Percentiles rank a stretch among this genome's conserved stretches.
Evolutionary conservation across 1,139 yeast species (phyloP).

Genomic region (Yamadazyma membranifaciens): DNA sequence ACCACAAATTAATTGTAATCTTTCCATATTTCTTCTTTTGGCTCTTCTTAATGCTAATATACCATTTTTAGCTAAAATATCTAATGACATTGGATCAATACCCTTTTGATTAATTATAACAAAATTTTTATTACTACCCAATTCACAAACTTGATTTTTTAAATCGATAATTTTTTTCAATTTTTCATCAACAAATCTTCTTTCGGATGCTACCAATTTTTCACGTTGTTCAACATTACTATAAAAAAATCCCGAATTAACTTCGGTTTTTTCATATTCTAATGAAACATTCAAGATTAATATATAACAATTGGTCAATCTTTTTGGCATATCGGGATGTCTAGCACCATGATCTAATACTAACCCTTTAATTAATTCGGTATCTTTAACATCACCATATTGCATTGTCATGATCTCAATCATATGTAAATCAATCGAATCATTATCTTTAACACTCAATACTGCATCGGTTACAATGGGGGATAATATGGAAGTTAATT

Average conservation of each 20-base stretch:
- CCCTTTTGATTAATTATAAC: constrained; percentile 98
- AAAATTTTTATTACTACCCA: constrained; percentile 72
- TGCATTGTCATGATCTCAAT: constrained; percentile 98
- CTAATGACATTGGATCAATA: constrained; percentile 97
- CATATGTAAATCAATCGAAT: constrained; percentile 82
- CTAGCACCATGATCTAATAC: constrained; percentile 98
- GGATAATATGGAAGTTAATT: constrained; percentile 74
- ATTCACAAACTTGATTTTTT: constrained; percentile 86
- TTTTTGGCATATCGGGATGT: constrained; percentile 98
- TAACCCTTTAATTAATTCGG: constrained; percentile 81
- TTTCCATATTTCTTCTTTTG: constrained; percentile 98
- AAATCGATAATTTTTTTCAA: constrained; percentile 87
- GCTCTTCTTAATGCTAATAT: constrained; percentile 96
- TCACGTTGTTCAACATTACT: constrained; percentile 96
- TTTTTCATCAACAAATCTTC: constrained; percentile 93
- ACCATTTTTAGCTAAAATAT: constrained; percentile 88
- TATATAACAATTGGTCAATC: constrained; percentile 78
- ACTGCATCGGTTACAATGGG: constrained; percentile 98
- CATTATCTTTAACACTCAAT: constrained; percentile 62
- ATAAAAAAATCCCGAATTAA: constrained; percentile 93
- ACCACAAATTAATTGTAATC: constrained; percentile 93
- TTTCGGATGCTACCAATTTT: constrained; percentile 88
- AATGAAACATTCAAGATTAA: constrained; percentile 89
- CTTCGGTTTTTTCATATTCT: constrained; percentile 98
- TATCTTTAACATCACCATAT: constrained; percentile 81